Evolutionary conservation across 2,329 filamentous ascomycete genomes (phyloP).

Genomic region (Colletotrichum scovillei): DNA sequence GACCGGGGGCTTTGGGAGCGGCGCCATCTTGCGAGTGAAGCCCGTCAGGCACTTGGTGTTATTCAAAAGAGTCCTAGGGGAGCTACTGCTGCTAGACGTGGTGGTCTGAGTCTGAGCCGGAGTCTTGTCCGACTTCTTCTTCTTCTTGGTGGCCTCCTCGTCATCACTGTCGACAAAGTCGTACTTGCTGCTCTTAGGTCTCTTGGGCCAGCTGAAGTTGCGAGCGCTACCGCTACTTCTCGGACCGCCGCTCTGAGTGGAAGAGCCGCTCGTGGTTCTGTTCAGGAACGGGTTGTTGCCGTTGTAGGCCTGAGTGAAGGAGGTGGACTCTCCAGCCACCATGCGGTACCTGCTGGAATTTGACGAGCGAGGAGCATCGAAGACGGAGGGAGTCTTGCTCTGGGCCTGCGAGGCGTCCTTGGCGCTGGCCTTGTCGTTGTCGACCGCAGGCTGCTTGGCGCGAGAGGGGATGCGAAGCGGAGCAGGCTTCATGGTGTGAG

Average conservation of each 20-base stretch:
- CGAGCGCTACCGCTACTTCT: background rate
- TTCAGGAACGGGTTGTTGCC: background rate
- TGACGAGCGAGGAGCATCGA: background rate
- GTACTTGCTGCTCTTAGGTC: background rate
- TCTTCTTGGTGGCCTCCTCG: background rate
- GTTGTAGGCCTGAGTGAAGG: background rate
- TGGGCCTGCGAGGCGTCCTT: background rate
- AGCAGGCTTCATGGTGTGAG: slow-evolving; percentile 33
- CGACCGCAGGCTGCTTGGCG: background rate
- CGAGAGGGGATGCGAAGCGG: slow-evolving; percentile 33
- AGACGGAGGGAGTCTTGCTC: background rate
- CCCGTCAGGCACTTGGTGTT: background rate
- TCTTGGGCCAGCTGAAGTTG: slow-evolving; percentile 30
- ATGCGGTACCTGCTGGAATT: slow-evolving; percentile 9
- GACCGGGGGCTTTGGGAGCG: background rate
- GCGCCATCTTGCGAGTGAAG: background rate
- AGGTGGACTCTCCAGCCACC: background rate
- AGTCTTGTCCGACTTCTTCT: background rate
- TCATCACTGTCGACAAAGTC: background rate
- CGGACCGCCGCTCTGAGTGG: background rate
- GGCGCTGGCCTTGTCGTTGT: background rate
- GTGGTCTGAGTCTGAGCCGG: background rate
- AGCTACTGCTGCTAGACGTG: background rate
- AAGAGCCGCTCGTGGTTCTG: background rate
- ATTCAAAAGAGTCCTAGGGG: background rate